A percentile compares a stretch with the other conserved stretches of the same genome.
Conservation (phyloP, 371 early-diverging fungal species). For the Catenaria anguillulae region DNA sequence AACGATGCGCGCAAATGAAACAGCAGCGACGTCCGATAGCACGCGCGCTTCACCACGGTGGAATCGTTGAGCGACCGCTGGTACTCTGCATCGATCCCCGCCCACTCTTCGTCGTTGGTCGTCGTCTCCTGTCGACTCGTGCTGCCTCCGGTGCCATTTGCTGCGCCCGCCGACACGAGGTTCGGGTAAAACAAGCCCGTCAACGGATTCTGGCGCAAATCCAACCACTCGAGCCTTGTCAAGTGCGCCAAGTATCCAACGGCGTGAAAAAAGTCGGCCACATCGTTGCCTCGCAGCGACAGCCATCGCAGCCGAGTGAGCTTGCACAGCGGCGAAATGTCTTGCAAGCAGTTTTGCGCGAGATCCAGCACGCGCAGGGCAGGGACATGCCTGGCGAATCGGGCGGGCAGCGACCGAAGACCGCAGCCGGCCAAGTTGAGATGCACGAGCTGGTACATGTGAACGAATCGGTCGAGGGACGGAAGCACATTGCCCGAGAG, state of each 20-base stretch:
- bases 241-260: background rate
- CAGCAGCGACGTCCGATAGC: slow-evolving; percentile 1
- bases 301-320: background rate
- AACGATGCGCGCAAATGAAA: background rate
- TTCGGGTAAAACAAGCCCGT: slow-evolving; percentile 7
- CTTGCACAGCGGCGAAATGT: slow-evolving; percentile 1
- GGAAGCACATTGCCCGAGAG: background rate
- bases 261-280: background rate
- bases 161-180: background rate
- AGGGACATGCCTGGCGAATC: background rate
- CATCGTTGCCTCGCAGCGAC: slow-evolving; percentile 4
- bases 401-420: background rate
- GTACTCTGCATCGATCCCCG: background rate
- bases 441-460: background rate
- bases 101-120: background rate
- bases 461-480: background rate
- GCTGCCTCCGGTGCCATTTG: too few relatives aligned
- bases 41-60: background rate
- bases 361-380: background rate
- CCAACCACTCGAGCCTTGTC: background rate
- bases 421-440: background rate
- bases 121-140: background rate
- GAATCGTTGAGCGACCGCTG: slow-evolving; percentile 3
- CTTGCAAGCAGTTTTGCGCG: background rate
- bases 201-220: slow-evolving; percentile 1